Conservation (phyloP, 768 basidiomycete species). For the Leccinum sublutescens region DNA sequence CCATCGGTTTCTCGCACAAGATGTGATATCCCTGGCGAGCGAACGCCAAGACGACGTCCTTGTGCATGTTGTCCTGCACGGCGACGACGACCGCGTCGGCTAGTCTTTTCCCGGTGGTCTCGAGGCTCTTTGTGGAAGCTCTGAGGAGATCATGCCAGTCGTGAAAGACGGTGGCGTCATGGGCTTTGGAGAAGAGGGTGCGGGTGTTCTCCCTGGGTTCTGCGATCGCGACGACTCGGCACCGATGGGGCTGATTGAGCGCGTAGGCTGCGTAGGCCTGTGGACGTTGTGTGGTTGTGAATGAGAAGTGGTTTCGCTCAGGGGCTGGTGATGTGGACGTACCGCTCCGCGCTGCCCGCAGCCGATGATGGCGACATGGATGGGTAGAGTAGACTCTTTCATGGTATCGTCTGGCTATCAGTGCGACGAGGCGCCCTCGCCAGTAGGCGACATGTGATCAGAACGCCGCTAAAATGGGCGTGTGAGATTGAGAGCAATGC, state of each 20-base stretch:
- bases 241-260: slow-evolving; percentile 52
- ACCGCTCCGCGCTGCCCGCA: slow-evolving; percentile 85
- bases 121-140: slow-evolving; percentile 65
- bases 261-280: slow-evolving; percentile 69
- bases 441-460: slow-evolving; percentile 16
- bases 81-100: slow-evolving; percentile 82
- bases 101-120: slow-evolving; percentile 62
- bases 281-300: neutral
- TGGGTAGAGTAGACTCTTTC: slow-evolving; percentile 31
- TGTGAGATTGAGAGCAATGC: slow-evolving; percentile 41
- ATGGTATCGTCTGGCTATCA: slow-evolving; percentile 22
- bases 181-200: slow-evolving; percentile 50
- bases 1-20: slow-evolving; percentile 93
- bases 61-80: slow-evolving; percentile 80
- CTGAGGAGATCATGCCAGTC: slow-evolving; percentile 69
- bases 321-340: slow-evolving; percentile 7
- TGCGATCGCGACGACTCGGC: slow-evolving; percentile 82
- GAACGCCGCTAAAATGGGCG: no score
- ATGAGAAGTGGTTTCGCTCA: neutral
- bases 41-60: slow-evolving; percentile 71
- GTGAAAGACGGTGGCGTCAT: slow-evolving; percentile 64
- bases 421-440: slow-evolving; percentile 12
- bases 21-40: slow-evolving; percentile 83
- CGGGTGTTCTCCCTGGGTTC: slow-evolving; percentile 75
- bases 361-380: slow-evolving; percentile 77